Conservation (phyloP, 306 rosid genomes). For the Prunus mira region DNA sequence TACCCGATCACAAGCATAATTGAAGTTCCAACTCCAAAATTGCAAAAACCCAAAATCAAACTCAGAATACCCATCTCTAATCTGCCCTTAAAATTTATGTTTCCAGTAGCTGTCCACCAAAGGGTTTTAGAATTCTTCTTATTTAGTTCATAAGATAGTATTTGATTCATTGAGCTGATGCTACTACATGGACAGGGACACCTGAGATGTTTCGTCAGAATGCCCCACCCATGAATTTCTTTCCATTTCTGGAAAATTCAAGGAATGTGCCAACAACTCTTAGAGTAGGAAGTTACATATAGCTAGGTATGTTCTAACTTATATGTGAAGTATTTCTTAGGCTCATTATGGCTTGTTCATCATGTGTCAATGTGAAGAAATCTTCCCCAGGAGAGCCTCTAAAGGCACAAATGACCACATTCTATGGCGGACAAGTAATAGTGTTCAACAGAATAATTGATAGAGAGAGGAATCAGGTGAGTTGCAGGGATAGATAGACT, state of each 20-base stretch:
- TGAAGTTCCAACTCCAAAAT: slow-evolving; percentile 81
- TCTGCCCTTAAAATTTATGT: not conserved
- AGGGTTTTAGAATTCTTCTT: not conserved
- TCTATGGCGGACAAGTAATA: slow-evolving; percentile 65
- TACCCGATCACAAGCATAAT: slow-evolving; percentile 70
- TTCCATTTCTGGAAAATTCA: slow-evolving; percentile 41
- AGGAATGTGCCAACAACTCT: slow-evolving; percentile 6
- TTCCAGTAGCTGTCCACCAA: not conserved
- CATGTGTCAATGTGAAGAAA: slow-evolving; percentile 26
- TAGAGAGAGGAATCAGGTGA: too few species aligned
- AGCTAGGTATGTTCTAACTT: too few species aligned
- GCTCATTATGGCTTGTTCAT: slow-evolving; percentile 8
- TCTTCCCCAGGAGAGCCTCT: slow-evolving; percentile 27
- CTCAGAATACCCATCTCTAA: slow-evolving; percentile 72
- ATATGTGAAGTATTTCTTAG: not conserved
- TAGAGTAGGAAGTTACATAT: not conserved
- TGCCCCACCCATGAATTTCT: slow-evolving; percentile 39
- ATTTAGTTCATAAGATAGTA: not conserved
- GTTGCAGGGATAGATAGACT: too few species aligned
- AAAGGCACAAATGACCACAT: slow-evolving; percentile 53
- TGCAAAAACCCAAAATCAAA: slow-evolving; percentile 41
- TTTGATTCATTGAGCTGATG: not conserved
- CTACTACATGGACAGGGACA: slow-evolving; percentile 32
- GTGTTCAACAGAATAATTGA: slow-evolving; percentile 33
- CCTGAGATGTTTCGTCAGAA: slow-evolving; percentile 42